Base-by-base conservation (phyloP, 495 filamentous ascomycete species). In the Penicillium cinerascens region DNA sequence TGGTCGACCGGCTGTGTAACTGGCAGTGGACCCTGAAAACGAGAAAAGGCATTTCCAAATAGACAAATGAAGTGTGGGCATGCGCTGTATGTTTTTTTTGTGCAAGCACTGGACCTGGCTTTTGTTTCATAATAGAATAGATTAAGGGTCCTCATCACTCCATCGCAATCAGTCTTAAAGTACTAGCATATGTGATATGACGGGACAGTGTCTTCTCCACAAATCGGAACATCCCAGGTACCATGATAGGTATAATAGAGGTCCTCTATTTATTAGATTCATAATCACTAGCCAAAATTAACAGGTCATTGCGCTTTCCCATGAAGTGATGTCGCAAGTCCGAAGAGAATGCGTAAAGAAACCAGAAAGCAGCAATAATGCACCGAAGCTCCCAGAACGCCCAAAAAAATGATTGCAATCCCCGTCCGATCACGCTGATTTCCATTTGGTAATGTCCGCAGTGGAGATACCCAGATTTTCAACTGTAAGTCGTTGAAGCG, bases 381-480 rank as follows among this genome's bases (percentile, higher is more conserved):
- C 59, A 52, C 25, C 17, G 37, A 58, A 61, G 45, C 47, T 58
- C 61, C 38, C 37, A 58, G 10, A 46, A 54, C 27, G 50, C 49
- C 52, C 38, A 41, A 46, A 42, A 22, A 41, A 26, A 49, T 13
- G 10, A 37, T 38, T 11, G 27, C 26, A 16, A 11, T 11, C 16
- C 39, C 18, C 13, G 6, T 10, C 23, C 17, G 17, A 53, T 63
- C 56, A 73, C n/a, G 63, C 60, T 18, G 49, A 41, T 49, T 73
- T 68, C 70, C 72, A 73, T 13, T 49, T 52, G 1, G 61, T 60
- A 45, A 75, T 73, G 20, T 75, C 68, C 3, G 58, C 60, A 1
- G 55, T 42, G 1, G 72, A 63, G 37, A 75, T 72, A 51, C 68
- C 72, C 21, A 73, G 52, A 23, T 72, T 71, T 44, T 75, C 70